A percentile compares a stretch with the other conserved stretches of the same genome.
Evolutionary conservation across 257 asterid genomes (phyloP).

Genomic region (Solanum tarijense): DNA sequence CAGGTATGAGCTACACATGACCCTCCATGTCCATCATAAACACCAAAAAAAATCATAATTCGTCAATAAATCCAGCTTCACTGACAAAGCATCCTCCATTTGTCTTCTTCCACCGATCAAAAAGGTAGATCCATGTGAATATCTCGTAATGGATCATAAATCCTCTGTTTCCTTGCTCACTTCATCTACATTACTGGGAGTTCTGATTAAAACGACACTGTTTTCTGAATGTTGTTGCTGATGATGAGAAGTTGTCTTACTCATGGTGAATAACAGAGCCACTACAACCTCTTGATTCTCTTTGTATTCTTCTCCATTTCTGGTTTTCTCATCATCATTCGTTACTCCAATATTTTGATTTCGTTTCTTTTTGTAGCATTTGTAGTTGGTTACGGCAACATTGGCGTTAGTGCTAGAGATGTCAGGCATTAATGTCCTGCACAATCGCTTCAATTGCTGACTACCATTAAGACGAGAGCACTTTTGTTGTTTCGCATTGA

Average conservation of each 20-base stretch:
- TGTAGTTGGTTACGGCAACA: background rate
- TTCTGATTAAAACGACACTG: background rate
- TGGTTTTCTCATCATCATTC: background rate
- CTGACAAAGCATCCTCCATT: slow-evolving; percentile 66
- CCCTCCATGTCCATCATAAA: slow-evolving; percentile 74
- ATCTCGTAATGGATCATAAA: background rate
- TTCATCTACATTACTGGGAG: background rate
- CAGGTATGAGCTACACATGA: slow-evolving; percentile 51
- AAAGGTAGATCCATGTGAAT: slow-evolving; percentile 29
- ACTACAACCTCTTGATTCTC: background rate
- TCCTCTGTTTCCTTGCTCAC: background rate
- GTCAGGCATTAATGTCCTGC: background rate
- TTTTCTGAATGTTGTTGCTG: accelerated
- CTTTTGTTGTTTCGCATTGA: background rate
- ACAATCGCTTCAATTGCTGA: background rate
- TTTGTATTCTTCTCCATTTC: background rate
- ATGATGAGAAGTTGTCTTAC: background rate
- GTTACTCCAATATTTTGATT: background rate
- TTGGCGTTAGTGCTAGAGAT: background rate
- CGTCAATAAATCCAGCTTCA: slow-evolving; percentile 26
- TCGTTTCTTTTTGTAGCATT: background rate
- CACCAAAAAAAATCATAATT: slow-evolving; percentile 44
- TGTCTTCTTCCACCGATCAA: slow-evolving; percentile 49
- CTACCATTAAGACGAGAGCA: slow-evolving; percentile 2
- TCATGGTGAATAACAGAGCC: background rate